Conservation (phyloP, 768 basidiomycete genomes). For the Trametes coccinea region DNA sequence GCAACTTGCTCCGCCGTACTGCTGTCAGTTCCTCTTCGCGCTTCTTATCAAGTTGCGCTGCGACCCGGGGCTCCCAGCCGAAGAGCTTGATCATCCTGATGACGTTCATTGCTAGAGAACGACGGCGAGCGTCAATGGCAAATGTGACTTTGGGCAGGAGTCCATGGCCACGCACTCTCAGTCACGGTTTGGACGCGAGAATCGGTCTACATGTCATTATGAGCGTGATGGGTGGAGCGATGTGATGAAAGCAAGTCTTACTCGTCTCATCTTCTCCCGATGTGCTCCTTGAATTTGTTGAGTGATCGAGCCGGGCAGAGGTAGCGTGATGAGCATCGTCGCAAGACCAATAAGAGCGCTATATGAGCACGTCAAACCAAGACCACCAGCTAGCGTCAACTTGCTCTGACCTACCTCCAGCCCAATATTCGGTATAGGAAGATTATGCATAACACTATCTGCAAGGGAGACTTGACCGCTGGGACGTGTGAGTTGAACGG, state of each 20-base stretch:
- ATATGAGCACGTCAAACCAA: not conserved
- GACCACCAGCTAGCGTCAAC: not conserved
- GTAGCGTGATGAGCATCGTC: slow-evolving; percentile 42
- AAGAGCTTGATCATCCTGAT: slow-evolving; percentile 52
- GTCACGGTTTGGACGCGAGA: slow-evolving; percentile 48
- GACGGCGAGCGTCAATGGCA: slow-evolving; percentile 27
- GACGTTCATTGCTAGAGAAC: slow-evolving; percentile 36
- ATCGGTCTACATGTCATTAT: slow-evolving; percentile 39
- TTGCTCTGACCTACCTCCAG: slow-evolving; percentile 44
- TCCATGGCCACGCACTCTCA: slow-evolving; percentile 31
- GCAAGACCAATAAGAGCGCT: slow-evolving; percentile 42
- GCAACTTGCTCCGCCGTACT: slow-evolving; percentile 53
- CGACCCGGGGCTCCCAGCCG: slow-evolving; percentile 46
- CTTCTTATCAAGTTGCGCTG: slow-evolving; percentile 51
- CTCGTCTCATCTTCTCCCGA: slow-evolving; percentile 42
- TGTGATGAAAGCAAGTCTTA: slow-evolving; percentile 1
- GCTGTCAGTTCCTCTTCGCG: slow-evolving; percentile 61
- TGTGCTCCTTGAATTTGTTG: slow-evolving; percentile 37
- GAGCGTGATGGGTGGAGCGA: not conserved
- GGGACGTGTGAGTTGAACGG: slow-evolving; percentile 21
- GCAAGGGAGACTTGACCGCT: slow-evolving; percentile 31
- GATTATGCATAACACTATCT: slow-evolving; percentile 39
- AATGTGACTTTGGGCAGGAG: no score
- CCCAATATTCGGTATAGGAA: slow-evolving; percentile 50
- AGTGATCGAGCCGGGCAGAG: slow-evolving; percentile 43